Evolutionary conservation across 2,329 filamentous ascomycete species (phyloP), one percentile per base, ranked within the genome.

Genomic region (Aureobasidium leucospermi): DNA sequence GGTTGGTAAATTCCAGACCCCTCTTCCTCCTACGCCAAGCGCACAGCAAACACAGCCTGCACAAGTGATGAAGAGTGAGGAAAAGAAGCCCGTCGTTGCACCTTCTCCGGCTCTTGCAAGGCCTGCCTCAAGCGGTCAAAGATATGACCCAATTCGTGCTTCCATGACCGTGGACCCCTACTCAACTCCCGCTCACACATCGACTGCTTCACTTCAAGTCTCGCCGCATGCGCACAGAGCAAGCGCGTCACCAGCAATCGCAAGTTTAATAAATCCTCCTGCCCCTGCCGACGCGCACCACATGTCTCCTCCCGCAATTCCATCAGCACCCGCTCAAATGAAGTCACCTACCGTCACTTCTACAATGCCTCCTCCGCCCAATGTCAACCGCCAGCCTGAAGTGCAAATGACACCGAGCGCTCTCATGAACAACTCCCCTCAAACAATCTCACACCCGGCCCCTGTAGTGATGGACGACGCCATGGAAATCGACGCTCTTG

Each of bases 201-300:
- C 60, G n/a, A 60, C 63, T 39, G 65, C 63, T 58, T 74, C 63
- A 63, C 70, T 65, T 67, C 75, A 67, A 68, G 60, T 72, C 15
- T 75, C 75, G 43, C 73, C 76, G 19, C 72, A 68, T 61, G 73
- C 81, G 58, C 87, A 88, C 73, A 84, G 88, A 58, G 88, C 89
- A n/a, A 93, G 89, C 70, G 88, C 88, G 41, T 96, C 93, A 4
- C 92, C 93, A 1, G 93, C 93, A 2, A 96, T 96, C 65, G 87
- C 90, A 6, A 96, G 90, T 73, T 81, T 96, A 60, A 89, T 96
- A 53, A 72, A 66, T 55, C 65, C 66, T n/a, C 62, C 62, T 66
- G 71, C 34, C 69, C 70, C 68, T 69, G 47, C 62, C 53, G 48
- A 63, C 28, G 57, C 63, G 5, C 13, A 23, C 23, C 23, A 64